Percentiles rank a stretch among this genome's conserved stretches.
Conservation (phyloP, 2,329 filamentous ascomycete genomes). For the Neospermospora avenae region DNA sequence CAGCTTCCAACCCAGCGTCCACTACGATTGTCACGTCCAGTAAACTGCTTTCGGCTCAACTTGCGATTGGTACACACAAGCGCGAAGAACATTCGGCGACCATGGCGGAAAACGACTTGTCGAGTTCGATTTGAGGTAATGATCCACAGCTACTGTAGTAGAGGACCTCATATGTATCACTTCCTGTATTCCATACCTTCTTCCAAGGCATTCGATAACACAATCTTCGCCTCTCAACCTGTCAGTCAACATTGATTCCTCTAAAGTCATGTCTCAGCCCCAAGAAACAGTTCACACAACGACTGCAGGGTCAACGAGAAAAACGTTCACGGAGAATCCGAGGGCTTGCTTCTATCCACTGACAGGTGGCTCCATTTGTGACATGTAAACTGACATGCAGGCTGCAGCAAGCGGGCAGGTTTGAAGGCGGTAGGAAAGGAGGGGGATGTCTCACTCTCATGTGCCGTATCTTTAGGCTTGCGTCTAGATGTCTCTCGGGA, state of each 20-base stretch:
- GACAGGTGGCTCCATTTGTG: background rate
- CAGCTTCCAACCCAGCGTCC: background rate
- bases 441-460: constrained; percentile 1
- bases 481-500: background rate
- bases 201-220: background rate
- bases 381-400: background rate
- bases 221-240: no score
- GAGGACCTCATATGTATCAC: no score
- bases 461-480: background rate
- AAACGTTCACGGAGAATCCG: background rate
- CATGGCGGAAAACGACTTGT: background rate
- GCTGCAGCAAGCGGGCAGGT: background rate
- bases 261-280: background rate
- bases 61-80: background rate
- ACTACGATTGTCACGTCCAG: background rate
- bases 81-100: background rate
- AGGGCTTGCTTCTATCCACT: background rate
- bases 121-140: background rate
- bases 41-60: background rate
- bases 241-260: background rate
- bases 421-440: background rate
- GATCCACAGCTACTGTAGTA: no score
- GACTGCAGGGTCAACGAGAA: background rate
- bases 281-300: background rate
- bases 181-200: background rate